Evolutionary conservation across 2,329 filamentous ascomycete species (phyloP).

Genomic region (Colletotrichum brevisporum): DNA sequence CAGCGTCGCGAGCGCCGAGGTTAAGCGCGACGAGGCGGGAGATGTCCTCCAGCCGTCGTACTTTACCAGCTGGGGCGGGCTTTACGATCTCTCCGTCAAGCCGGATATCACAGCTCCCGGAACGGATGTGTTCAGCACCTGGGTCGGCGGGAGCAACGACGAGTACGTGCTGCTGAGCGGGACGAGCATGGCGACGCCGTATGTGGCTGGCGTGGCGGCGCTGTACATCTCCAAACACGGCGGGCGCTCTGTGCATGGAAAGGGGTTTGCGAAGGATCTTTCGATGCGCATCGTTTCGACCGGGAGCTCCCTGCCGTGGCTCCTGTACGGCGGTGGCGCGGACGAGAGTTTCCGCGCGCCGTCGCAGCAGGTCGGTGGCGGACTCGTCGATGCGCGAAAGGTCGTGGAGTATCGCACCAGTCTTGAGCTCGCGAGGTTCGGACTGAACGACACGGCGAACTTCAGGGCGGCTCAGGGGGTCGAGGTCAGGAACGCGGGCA

Average conservation of each 20-base stretch:
- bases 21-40: conserved; percentile 14
- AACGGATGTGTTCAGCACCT: conserved; percentile 58
- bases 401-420: conserved; percentile 51
- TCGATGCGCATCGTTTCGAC: conserved; percentile 51
- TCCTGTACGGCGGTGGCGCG: neutral
- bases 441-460: conserved; percentile 59
- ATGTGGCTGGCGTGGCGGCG: conserved; percentile 58
- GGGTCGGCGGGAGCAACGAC: conserved; percentile 41
- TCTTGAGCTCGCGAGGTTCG: conserved; percentile 52
- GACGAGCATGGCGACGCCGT: conserved; percentile 65
- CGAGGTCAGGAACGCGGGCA: conserved; percentile 12
- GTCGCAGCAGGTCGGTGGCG: conserved; percentile 56
- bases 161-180: conserved; percentile 58
- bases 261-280: conserved; percentile 50
- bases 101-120: conserved; percentile 60
- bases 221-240: conserved; percentile 52
- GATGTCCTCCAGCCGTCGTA: conserved; percentile 46
- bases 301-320: conserved; percentile 45
- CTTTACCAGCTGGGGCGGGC: conserved; percentile 57
- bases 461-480: conserved; percentile 44
- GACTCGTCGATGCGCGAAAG: conserved; percentile 56
- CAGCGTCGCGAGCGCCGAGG: conserved; percentile 56
- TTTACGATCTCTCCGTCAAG: conserved; percentile 52
- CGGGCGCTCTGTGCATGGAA: conserved; percentile 49
- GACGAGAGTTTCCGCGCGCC: conserved; percentile 45